Evolutionary conservation across 139 green algal species (phyloP).

Genomic region (Diplosphaera chodatii): DNA sequence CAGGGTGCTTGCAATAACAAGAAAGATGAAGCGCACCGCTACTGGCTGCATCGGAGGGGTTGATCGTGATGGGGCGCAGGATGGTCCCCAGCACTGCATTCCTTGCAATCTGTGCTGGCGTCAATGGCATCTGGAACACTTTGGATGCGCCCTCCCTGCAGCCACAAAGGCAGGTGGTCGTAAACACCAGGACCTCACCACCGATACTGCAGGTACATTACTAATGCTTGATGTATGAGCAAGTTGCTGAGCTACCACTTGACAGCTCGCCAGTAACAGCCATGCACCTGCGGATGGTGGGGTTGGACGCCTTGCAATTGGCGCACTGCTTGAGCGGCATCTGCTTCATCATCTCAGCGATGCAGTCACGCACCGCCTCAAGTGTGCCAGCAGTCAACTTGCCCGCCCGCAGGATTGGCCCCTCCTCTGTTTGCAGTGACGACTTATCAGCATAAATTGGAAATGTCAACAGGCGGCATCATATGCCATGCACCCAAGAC

Average conservation of each 20-base stretch:
- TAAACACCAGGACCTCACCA: no score
- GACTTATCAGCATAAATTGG: no score
- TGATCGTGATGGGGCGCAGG: slow-evolving; percentile 28
- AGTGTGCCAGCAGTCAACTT: slow-evolving; percentile 35
- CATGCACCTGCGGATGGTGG: slow-evolving; percentile 35
- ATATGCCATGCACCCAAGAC: no score
- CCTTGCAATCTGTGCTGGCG: slow-evolving; percentile 29
- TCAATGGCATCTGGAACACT: slow-evolving; percentile 54
- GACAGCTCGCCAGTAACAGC: no score
- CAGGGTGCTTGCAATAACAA: neutral
- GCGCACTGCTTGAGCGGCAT: slow-evolving; percentile 61
- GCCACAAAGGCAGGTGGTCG: no score
- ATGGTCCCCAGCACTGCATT: slow-evolving; percentile 40
- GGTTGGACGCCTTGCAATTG: slow-evolving; percentile 72
- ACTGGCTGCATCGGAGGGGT: neutral
- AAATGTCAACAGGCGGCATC: no score
- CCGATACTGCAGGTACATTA: no score
- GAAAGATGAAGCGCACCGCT: neutral
- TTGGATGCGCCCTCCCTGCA: slow-evolving; percentile 52
- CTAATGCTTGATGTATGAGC: no score
- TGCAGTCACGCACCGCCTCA: slow-evolving; percentile 50
- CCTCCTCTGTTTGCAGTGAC: neutral
- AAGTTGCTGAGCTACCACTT: no score
- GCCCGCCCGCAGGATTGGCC: neutral
- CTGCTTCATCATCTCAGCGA: slow-evolving; percentile 64